A percentile compares a stretch with the other conserved stretches of the same genome.
Evolutionary conservation across 495 filamentous ascomycete genomes (phyloP).

Genomic region (Neurospora sp.): DNA sequence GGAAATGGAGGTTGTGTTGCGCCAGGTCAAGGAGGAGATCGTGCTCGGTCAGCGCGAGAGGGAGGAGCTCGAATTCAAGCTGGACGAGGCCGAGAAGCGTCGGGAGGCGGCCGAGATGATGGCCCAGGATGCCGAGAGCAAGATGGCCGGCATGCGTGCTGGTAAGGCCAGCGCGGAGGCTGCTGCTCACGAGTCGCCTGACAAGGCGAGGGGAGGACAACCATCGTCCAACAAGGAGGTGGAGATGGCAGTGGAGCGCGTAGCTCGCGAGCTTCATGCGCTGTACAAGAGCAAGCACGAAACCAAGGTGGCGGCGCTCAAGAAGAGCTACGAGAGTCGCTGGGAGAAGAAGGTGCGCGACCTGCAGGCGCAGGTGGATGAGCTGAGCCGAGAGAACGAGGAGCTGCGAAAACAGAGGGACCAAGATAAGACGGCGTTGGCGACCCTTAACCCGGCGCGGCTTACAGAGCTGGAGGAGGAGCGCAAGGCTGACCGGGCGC

Average conservation of each 20-base stretch:
- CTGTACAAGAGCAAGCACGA: slow-evolving; percentile 98
- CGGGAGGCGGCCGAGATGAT: slow-evolving; percentile 54
- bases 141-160: slow-evolving; percentile 55
- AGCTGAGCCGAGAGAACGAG: slow-evolving; percentile 61
- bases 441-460: slow-evolving; percentile 44
- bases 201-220: not conserved
- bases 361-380: slow-evolving; percentile 58
- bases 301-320: slow-evolving; percentile 83
- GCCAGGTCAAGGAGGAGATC: slow-evolving; percentile 71
- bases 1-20: slow-evolving; percentile 75
- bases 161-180: slow-evolving; percentile 34
- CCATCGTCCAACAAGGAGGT: slow-evolving; percentile 40
- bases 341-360: slow-evolving; percentile 78
- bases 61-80: slow-evolving; percentile 57
- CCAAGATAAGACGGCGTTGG: slow-evolving; percentile 6
- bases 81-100: slow-evolving; percentile 65
- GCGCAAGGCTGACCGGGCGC: slow-evolving; percentile 38
- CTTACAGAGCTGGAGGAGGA: slow-evolving; percentile 35
- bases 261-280: slow-evolving; percentile 77
- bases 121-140: slow-evolving; percentile 62
- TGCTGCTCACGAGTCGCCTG: slow-evolving; percentile 5
- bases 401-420: slow-evolving; percentile 56
- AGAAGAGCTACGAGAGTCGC: slow-evolving; percentile 85
- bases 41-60: slow-evolving; percentile 63
- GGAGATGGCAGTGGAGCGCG: slow-evolving; percentile 83